A percentile compares a stretch with the other conserved stretches of the same genome.
These are phyloP conservation scores for Fulvia fulva DNA, from an alignment of 2,329 filamentous ascomycete genomes.

Conservation along the genomic window DNA sequence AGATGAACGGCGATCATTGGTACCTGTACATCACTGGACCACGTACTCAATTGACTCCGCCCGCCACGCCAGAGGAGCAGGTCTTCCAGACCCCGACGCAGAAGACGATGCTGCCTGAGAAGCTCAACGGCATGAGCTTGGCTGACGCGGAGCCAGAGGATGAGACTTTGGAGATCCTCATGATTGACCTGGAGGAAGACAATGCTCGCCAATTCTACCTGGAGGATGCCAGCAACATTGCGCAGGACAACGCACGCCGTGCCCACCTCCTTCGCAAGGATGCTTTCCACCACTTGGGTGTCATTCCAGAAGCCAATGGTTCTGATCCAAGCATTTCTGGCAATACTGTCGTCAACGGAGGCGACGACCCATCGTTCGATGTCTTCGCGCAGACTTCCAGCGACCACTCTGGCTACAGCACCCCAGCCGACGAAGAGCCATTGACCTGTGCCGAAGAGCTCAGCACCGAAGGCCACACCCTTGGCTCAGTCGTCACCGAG, in stretches of 20 bases:
- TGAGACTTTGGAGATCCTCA: slow-evolving; percentile 69
- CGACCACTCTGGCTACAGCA: slow-evolving; percentile 56
- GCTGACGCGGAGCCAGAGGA: slow-evolving; percentile 47
- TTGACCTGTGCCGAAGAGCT: slow-evolving; percentile 64
- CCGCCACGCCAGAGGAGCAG: slow-evolving; percentile 63
- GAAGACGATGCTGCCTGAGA: slow-evolving; percentile 55
- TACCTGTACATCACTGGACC: slow-evolving; percentile 95
- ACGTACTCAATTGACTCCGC: slow-evolving; percentile 72
- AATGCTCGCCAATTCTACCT: slow-evolving; percentile 68
- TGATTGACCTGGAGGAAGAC: slow-evolving; percentile 64
- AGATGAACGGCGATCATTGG: slow-evolving; percentile 99
- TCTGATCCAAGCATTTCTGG: slow-evolving; percentile 35
- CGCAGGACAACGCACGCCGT: slow-evolving; percentile 70
- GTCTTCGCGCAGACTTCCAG: slow-evolving; percentile 74
- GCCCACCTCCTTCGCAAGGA: slow-evolving; percentile 60
- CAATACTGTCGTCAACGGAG: slow-evolving; percentile 33
- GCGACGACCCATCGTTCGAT: slow-evolving; percentile 58
- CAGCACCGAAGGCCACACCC: slow-evolving; percentile 87
- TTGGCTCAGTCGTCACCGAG: slow-evolving; percentile 89
- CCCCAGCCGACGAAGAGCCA: slow-evolving; percentile 48
- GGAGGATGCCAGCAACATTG: slow-evolving; percentile 82
- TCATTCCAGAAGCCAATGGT: slow-evolving; percentile 51
- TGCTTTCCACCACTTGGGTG: slow-evolving; percentile 57
- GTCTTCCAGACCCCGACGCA: slow-evolving; percentile 56
- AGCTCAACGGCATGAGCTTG: slow-evolving; percentile 36